phyloP scores from a whole-genome alignment of 176 grass and related monocot species.

The Echinochloa phyllopogon region DNA sequence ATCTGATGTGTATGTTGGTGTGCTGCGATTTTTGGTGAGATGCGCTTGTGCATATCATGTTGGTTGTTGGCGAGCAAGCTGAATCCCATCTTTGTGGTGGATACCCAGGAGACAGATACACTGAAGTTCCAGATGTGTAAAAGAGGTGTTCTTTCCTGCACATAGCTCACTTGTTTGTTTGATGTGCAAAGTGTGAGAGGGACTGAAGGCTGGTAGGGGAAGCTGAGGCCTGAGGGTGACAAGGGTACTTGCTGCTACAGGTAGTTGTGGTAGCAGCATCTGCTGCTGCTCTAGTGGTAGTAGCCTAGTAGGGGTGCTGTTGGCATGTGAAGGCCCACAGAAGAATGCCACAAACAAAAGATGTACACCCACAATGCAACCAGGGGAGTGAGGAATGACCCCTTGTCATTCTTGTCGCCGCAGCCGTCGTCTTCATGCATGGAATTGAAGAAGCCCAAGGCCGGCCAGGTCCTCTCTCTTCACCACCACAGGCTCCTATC shows the following conservation, averaged over 20 bases:
- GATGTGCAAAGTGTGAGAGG: slow-evolving; percentile 34
- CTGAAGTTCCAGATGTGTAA: slow-evolving; percentile 44
- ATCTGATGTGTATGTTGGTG: too few species aligned
- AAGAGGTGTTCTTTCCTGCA: slow-evolving; percentile 6
- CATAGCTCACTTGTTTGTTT: slow-evolving; percentile 34
- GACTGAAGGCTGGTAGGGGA: neutral
- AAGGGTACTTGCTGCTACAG: slow-evolving; percentile 47
- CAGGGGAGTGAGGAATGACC: slow-evolving; percentile 69
- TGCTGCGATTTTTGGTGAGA: neutral
- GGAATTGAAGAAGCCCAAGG: slow-evolving; percentile 1
- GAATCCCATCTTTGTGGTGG: neutral
- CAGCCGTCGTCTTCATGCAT: slow-evolving; percentile 53
- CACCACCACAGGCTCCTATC: slow-evolving; percentile 21
- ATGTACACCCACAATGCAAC: slow-evolving; percentile 41
- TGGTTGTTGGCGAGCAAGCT: slow-evolving; percentile 23
- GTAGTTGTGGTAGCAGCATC: slow-evolving; percentile 21
- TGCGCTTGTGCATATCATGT: neutral
- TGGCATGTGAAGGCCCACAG: slow-evolving; percentile 65
- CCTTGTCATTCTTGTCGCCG: slow-evolving; percentile 86
- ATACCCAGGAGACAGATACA: slow-evolving; percentile 19
- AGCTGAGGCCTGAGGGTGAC: slow-evolving; percentile 6
- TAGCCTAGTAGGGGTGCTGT: slow-evolving; percentile 36
- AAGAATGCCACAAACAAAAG: slow-evolving; percentile 52
- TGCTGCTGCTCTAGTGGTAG: neutral
- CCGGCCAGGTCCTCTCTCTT: neutral